Conservation (phyloP, 2,329 filamentous ascomycete genomes). For the Fusarium drepaniforme region DNA sequence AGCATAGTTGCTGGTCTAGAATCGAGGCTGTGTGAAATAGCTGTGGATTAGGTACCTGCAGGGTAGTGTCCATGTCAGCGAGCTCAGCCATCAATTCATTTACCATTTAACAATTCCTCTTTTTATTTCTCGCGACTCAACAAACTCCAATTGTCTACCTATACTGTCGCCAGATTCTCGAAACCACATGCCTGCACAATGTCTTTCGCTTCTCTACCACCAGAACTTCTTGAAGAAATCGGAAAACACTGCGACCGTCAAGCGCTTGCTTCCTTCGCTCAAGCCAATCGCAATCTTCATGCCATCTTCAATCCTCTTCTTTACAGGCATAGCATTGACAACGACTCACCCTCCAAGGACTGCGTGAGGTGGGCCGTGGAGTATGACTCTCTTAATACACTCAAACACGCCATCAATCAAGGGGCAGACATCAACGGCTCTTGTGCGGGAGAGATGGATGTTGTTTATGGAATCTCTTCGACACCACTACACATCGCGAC, state of each 20-base stretch:
- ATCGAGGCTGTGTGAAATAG: neutral
- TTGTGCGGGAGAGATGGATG: neutral
- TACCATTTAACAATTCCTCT: neutral
- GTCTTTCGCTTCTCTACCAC: neutral
- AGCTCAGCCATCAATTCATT: neutral
- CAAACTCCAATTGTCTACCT: neutral
- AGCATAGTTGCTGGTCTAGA: neutral
- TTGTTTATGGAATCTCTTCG: neutral
- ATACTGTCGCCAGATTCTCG: neutral
- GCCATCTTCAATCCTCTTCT: constrained; percentile 8
- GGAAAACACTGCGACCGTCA: neutral
- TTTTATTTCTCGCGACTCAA: neutral
- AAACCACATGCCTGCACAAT: neutral
- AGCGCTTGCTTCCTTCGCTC: constrained; percentile 2
- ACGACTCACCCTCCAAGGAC: neutral
- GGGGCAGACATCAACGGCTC: constrained; percentile 8
- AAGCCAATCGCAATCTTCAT: neutral
- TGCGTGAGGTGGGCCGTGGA: constrained; percentile 9
- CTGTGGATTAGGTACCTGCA: neutral
- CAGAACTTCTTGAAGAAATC: neutral
- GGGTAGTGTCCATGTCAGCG: neutral
- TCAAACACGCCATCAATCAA: constrained; percentile 7
- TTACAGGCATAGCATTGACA: constrained; percentile 5
- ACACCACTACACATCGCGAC: constrained; percentile 14
- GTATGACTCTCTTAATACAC: neutral